A percentile compares a stretch with the other conserved stretches of the same genome.
Evolutionary conservation across 75 land plant species (phyloP).

Genomic region (Picea sitchensis): DNA sequence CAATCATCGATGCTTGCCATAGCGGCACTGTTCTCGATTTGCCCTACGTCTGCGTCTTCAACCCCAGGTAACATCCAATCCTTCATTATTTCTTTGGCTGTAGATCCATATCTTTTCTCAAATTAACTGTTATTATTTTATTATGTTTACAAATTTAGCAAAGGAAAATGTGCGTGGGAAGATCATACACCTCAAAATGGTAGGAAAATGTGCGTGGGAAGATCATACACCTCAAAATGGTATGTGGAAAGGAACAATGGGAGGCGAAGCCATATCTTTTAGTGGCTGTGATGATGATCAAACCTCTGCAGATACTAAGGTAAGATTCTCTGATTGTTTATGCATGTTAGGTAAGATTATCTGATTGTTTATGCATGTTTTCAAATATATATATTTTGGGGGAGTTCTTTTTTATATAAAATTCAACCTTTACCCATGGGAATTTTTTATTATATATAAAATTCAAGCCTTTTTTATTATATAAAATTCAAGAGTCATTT

Average conservation of each 20-base stretch:
- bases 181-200: constrained; percentile 30
- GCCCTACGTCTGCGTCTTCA: constrained; percentile 16
- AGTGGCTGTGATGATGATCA: constrained; percentile 49
- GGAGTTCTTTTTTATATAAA: too few species aligned
- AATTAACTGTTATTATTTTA: too few species aligned
- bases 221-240: constrained; percentile 32
- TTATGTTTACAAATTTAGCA: background rate
- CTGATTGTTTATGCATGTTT: background rate
- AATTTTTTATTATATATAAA: too few species aligned
- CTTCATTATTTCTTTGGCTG: background rate
- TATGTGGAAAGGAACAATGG: constrained; percentile 37
- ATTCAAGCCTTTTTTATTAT: too few species aligned
- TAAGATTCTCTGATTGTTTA: constrained; percentile 6
- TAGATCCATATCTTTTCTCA: background rate
- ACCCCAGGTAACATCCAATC: background rate
- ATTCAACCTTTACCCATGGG: too few species aligned
- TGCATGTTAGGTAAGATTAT: too few species aligned
- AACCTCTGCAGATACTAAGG: constrained; percentile 46
- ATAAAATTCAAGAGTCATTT: too few species aligned
- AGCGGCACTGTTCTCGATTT: constrained; percentile 69
- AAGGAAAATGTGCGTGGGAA: constrained; percentile 27
- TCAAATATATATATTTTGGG: background rate
- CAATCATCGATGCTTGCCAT: constrained; percentile 68
- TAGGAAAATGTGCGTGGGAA: constrained; percentile 30
- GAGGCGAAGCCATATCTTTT: constrained; percentile 34